These are phyloP conservation scores for Helichrysum umbraculigerum DNA, from an alignment of 129 eudicot genomes.

Conservation along the genomic window DNA sequence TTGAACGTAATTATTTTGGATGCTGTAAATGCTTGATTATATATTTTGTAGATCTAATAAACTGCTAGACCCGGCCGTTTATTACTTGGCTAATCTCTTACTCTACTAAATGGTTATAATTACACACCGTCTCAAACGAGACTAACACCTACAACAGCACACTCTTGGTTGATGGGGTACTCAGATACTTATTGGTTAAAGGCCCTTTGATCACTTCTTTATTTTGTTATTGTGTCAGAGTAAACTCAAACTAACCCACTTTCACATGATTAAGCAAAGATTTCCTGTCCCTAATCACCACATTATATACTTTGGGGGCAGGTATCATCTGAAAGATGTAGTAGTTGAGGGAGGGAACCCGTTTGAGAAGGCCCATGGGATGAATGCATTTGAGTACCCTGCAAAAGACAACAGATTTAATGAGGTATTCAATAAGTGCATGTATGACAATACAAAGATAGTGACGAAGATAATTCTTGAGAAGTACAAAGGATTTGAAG, in stretches of 20 bases:
- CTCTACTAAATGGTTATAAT: too few species aligned
- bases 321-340: conserved; percentile 45
- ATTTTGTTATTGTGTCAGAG: background rate
- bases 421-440: conserved; percentile 36
- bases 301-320: background rate
- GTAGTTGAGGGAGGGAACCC: conserved; percentile 46
- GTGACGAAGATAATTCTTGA: conserved; percentile 40
- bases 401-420: conserved; percentile 36
- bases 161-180: background rate
- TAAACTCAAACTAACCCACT: background rate
- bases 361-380: conserved; percentile 46
- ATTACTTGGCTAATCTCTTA: too few species aligned
- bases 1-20: too few species aligned
- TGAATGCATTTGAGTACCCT: conserved; percentile 45
- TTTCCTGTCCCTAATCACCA: background rate
- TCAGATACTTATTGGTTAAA: background rate
- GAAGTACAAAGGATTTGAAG: conserved; percentile 46
- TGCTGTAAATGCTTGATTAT: too few species aligned
- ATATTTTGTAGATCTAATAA: too few species aligned
- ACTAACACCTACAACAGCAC: background rate
- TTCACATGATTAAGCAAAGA: background rate
- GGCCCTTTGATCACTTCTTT: background rate
- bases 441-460: conserved; percentile 32
- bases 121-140: too few species aligned
- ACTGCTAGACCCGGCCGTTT: too few species aligned